Conservation (phyloP, 495 filamentous ascomycete species). For the Talaromyces ruber region DNA sequence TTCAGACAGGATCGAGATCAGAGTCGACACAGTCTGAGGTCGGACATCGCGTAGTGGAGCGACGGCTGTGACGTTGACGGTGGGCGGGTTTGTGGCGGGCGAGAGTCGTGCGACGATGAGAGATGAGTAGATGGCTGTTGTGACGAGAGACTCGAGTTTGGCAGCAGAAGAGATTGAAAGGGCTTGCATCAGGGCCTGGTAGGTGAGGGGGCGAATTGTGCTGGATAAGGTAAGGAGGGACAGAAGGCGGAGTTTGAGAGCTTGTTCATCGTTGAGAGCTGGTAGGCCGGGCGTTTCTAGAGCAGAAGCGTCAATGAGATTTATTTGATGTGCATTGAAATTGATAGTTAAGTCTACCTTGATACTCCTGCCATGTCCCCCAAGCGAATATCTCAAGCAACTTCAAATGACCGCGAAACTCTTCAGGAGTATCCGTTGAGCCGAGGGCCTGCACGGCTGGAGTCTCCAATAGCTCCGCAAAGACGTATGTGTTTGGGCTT, state of each 20-base stretch:
- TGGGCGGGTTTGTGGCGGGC: conserved; percentile 51
- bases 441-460: conserved; percentile 72
- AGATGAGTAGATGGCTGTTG: conserved; percentile 77
- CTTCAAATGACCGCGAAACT: conserved; percentile 50
- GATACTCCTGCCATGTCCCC: conserved; percentile 78
- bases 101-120: conserved; percentile 77
- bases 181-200: conserved; percentile 52
- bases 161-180: conserved; percentile 61
- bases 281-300: conserved; percentile 56
- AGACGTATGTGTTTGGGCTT: conserved; percentile 82
- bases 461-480: conserved; percentile 81
- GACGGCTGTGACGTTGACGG: conserved; percentile 68
- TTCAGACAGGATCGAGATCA: conserved; percentile 57
- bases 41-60: conserved; percentile 78
- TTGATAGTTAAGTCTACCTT: conserved; percentile 33
- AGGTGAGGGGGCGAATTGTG: conserved; percentile 59
- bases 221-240: conserved; percentile 70
- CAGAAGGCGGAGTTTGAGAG: conserved; percentile 81
- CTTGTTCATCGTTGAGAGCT: conserved; percentile 59
- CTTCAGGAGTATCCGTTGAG: conserved; percentile 30
- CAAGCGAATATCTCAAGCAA: conserved; percentile 89
- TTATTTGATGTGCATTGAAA: not conserved
- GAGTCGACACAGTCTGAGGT: conserved; percentile 54
- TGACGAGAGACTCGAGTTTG: conserved; percentile 84
- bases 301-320: not conserved